Conservation (phyloP, 164 flowering plant genomes). For the Berberis thunbergii region DNA sequence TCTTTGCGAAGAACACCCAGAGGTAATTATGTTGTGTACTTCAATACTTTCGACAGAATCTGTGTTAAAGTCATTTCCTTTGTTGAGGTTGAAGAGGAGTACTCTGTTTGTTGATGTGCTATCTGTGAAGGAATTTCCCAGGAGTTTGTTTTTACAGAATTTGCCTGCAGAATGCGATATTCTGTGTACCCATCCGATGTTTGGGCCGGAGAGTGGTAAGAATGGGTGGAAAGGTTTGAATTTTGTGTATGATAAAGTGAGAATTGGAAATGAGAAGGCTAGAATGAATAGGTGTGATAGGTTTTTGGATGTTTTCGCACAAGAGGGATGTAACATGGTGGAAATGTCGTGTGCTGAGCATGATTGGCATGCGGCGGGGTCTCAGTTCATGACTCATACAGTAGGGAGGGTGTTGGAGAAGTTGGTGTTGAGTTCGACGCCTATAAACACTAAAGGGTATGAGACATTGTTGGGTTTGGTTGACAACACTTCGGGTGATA, state of each 20-base stretch:
- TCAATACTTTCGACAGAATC: constrained; percentile 44
- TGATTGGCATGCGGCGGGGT: constrained; percentile 56
- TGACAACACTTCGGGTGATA: constrained; percentile 66
- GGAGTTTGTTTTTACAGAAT: constrained; percentile 28
- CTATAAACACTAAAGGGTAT: constrained; percentile 77
- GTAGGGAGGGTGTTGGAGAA: constrained; percentile 66
- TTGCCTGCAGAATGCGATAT: constrained; percentile 61
- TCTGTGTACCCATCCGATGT: constrained; percentile 82
- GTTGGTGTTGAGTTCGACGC: constrained; percentile 44
- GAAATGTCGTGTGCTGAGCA: constrained; percentile 80
- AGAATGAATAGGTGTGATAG: constrained; percentile 34
- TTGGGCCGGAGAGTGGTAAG: constrained; percentile 73
- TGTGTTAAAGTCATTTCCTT: constrained; percentile 43
- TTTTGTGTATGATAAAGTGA: constrained; percentile 66
- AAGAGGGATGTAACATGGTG: constrained; percentile 73
- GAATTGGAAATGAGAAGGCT: constrained; percentile 48
- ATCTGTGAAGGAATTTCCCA: constrained; percentile 74
- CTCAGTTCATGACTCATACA: constrained; percentile 79
- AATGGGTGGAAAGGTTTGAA: constrained; percentile 45
- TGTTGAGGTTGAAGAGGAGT: constrained; percentile 43
- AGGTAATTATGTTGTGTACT: constrained; percentile 41
- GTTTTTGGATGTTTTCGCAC: constrained; percentile 45
- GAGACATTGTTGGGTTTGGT: constrained; percentile 62
- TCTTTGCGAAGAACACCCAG: constrained; percentile 78
- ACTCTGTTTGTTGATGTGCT: constrained; percentile 75